Conservation (phyloP, 208 protist species). For the Histomonas meleagridis region DNA sequence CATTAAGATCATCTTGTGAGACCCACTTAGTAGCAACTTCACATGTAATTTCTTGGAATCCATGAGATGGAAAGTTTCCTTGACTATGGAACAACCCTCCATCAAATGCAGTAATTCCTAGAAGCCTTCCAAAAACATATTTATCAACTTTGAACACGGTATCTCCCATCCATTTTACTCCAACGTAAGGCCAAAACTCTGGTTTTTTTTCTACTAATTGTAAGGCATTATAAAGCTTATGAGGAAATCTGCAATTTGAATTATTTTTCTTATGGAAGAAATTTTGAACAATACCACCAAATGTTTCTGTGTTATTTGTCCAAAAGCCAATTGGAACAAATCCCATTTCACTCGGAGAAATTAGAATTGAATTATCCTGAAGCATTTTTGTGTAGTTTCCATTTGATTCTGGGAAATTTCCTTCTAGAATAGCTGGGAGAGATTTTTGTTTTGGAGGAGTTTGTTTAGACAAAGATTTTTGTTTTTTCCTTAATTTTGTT, state of each 20-base stretch:
- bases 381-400: no score
- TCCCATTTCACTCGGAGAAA: not conserved
- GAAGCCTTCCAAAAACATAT: not conserved
- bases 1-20: not conserved
- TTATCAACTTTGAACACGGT: not conserved
- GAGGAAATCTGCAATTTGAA: not conserved
- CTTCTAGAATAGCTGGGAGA: no score
- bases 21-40: not conserved
- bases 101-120: not conserved
- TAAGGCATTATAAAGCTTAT: not conserved
- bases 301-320: not conserved
- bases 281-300: not conserved
- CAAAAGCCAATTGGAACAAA: not conserved
- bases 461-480: no score
- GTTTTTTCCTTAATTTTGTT: no score
- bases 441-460: no score
- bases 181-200: not conserved
- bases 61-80: slow-evolving; percentile 25
- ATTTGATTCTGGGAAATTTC: no score
- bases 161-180: not conserved
- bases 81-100: not conserved
- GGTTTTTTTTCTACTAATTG: not conserved
- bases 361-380: no score
- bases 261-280: not conserved
- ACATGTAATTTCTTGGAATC: not conserved